Conservation (phyloP, 1,139 yeast species). For the Nadsonia commutata region DNA sequence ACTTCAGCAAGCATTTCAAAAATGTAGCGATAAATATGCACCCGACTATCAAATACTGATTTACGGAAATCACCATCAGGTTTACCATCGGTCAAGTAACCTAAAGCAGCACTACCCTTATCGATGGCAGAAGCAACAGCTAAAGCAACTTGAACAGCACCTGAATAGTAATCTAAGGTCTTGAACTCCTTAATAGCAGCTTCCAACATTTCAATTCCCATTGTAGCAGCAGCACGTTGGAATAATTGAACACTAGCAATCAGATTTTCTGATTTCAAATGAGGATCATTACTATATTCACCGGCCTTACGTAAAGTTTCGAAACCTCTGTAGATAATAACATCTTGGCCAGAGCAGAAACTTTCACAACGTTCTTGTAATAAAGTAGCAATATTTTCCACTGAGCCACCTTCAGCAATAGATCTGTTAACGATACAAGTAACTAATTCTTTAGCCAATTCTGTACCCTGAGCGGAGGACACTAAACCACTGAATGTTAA, state of each 20-base stretch:
- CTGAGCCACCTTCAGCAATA: conserved; percentile 83
- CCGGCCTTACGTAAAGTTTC: conserved; percentile 84
- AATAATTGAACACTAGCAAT: conserved; percentile 62
- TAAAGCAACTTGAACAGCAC: conserved; percentile 73
- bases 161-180: conserved; percentile 63
- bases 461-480: conserved; percentile 48
- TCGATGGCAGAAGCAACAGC: conserved; percentile 63
- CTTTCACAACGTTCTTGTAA: conserved; percentile 90
- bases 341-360: conserved; percentile 89
- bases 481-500: conserved; percentile 64
- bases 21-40: conserved; percentile 52
- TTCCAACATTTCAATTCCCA: conserved; percentile 65
- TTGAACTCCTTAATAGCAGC: conserved; percentile 72
- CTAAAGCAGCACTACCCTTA: conserved; percentile 39
- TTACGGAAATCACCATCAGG: conserved; percentile 34
- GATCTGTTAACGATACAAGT: conserved; percentile 81
- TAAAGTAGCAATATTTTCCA: conserved; percentile 76
- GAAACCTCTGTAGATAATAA: conserved; percentile 82
- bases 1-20: conserved; percentile 61
- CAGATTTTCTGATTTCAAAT: conserved; percentile 54
- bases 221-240: conserved; percentile 64
- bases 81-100: conserved; percentile 37
- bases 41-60: conserved; percentile 32
- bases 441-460: conserved; percentile 68
- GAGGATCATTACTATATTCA: conserved; percentile 54